Percentiles rank a stretch among this genome's conserved stretches.
phyloP scores from a whole-genome alignment of 2,329 filamentous ascomycete genomes.

The Tolypocladium paradoxum region DNA sequence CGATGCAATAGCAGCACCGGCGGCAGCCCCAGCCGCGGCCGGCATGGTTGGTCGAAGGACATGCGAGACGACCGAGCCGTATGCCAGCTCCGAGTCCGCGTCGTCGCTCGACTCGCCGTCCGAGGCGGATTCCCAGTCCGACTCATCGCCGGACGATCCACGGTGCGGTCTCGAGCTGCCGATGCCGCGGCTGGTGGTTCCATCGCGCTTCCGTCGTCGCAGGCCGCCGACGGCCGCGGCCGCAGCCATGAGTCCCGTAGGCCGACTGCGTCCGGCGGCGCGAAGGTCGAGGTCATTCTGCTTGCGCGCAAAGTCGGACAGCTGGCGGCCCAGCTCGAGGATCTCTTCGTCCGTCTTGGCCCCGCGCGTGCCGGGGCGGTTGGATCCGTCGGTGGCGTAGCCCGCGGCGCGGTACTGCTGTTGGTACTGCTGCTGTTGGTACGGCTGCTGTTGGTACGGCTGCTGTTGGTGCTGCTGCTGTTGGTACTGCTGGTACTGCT shows the following conservation, averaged over 20 bases:
- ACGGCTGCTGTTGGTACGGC: not conserved
- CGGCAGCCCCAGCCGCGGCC: slow-evolving; percentile 18
- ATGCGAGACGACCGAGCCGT: slow-evolving; percentile 18
- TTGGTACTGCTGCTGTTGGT: not conserved
- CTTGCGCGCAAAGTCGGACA: slow-evolving; percentile 40
- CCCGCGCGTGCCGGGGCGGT: slow-evolving; percentile 8
- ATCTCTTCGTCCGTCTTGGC: slow-evolving; percentile 47
- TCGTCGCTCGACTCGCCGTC: slow-evolving; percentile 31
- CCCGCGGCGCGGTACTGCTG: not conserved
- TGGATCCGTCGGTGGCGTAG: not conserved
- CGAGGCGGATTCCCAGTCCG: slow-evolving; percentile 47
- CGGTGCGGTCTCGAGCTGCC: slow-evolving; percentile 29
- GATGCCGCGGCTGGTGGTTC: slow-evolving; percentile 21
- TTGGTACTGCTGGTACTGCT: too few species aligned
- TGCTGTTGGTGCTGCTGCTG: not conserved
- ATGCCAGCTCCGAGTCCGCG: slow-evolving; percentile 29
- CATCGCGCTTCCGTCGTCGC: slow-evolving; percentile 25
- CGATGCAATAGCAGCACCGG: slow-evolving; percentile 14
- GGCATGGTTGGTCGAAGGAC: slow-evolving; percentile 12
- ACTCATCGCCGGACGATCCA: slow-evolving; percentile 32
- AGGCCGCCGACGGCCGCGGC: slow-evolving; percentile 30
- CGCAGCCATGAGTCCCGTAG: slow-evolving; percentile 21
- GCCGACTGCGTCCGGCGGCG: slow-evolving; percentile 20
- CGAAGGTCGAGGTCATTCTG: slow-evolving; percentile 40
- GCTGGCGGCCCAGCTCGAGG: slow-evolving; percentile 40